Conservation (phyloP, 331 rosid species). For the Quercus tomentella region DNA sequence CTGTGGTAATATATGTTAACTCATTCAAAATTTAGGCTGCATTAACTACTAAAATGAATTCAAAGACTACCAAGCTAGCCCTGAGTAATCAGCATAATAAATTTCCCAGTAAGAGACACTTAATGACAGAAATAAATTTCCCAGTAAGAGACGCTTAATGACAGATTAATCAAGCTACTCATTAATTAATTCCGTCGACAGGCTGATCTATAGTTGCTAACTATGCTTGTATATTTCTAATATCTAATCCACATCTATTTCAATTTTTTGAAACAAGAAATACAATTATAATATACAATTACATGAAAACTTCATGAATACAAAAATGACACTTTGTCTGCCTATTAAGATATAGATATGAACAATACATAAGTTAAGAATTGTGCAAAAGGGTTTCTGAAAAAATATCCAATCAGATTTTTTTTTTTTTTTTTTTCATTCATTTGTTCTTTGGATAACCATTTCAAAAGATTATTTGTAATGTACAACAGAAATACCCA, state of each 20-base stretch:
- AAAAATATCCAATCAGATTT: neutral
- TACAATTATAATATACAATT: neutral
- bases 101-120: neutral
- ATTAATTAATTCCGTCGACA: neutral
- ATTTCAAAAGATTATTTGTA: neutral
- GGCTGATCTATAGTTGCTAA: neutral
- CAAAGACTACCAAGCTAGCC: neutral
- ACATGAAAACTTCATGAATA: neutral
- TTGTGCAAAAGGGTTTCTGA: conserved; percentile 2
- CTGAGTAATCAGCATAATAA: neutral
- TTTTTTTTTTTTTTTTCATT: neutral
- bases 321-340: neutral
- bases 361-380: neutral
- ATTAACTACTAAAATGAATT: neutral
- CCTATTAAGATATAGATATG: neutral
- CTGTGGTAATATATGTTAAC: neutral
- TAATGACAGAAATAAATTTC: neutral
- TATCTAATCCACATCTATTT: neutral
- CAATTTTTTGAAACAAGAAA: neutral
- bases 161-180: neutral
- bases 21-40: neutral
- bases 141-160: neutral
- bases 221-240: neutral
- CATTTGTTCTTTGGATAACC: neutral
- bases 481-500: neutral